A percentile compares a stretch with the other conserved stretches of the same genome.
Evolutionary conservation across 2,329 filamentous ascomycete species (phyloP).

Genomic region (Apiospora arundinis): DNA sequence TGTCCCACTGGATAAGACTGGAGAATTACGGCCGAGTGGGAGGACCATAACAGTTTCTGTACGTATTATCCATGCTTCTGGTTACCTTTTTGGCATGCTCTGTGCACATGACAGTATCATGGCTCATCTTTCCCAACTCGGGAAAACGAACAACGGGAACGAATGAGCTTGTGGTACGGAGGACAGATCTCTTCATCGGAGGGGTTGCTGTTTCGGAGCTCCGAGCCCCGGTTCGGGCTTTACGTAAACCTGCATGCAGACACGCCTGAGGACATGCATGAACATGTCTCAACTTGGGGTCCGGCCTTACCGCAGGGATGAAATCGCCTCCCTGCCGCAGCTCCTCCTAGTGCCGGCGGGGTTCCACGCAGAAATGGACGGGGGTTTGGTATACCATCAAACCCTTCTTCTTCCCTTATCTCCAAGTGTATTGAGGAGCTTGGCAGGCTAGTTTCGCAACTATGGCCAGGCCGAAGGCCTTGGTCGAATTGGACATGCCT

Average conservation of each 20-base stretch:
- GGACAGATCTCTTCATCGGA: background rate
- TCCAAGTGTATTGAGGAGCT: no score
- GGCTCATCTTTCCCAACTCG: background rate
- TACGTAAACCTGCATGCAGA: background rate
- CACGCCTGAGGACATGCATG: background rate
- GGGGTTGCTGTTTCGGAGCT: background rate
- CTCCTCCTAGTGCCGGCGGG: background rate
- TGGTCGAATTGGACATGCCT: no score
- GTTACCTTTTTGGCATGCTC: no score
- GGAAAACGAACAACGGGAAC: background rate
- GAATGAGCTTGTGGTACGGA: background rate
- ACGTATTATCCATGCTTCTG: background rate
- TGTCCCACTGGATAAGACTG: no score
- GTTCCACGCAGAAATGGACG: no score
- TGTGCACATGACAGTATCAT: no score
- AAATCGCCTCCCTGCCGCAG: background rate
- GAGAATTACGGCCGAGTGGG: background rate
- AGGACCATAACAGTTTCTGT: background rate
- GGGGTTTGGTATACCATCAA: no score
- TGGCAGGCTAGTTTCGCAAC: no score
- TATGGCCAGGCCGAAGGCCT: no score
- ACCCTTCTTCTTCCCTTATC: no score
- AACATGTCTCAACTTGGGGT: background rate
- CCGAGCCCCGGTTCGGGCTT: background rate
- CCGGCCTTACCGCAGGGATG: background rate